phyloP scores from a whole-genome alignment of 306 rosid genomes.

The Sindora glabra region DNA sequence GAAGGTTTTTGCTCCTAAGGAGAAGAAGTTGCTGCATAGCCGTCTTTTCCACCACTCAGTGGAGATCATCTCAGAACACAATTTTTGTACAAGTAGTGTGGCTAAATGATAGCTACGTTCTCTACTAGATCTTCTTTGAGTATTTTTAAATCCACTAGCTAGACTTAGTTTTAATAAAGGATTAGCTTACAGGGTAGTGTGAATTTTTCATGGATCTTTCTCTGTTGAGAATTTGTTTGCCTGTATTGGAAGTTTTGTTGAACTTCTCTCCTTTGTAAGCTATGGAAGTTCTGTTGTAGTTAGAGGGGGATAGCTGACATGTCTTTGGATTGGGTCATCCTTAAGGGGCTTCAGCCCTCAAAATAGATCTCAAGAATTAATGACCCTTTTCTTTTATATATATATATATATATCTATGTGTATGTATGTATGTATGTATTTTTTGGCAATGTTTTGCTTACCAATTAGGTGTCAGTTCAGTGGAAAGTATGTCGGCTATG shows the following conservation, averaged over 20 bases:
- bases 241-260: neutral
- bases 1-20: neutral
- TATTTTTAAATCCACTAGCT: neutral
- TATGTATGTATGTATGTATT: no score
- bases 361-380: no score
- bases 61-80: neutral
- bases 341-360: neutral
- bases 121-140: neutral
- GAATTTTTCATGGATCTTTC: neutral
- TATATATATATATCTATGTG: no score
- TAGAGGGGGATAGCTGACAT: neutral
- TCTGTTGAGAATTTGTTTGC: neutral
- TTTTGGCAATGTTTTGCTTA: no score
- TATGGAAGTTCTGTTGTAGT: no score
- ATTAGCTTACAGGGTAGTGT: neutral
- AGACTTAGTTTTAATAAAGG: neutral
- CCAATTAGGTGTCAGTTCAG: no score
- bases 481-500: no score
- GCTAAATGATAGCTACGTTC: neutral
- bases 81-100: neutral
- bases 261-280: neutral
- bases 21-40: neutral
- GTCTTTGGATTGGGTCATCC: neutral
- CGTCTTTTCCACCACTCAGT: neutral
- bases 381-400: no score